These are phyloP conservation scores for Luffa aegyptiaca DNA, from an alignment of 306 rosid genomes.

Conservation along the genomic window DNA sequence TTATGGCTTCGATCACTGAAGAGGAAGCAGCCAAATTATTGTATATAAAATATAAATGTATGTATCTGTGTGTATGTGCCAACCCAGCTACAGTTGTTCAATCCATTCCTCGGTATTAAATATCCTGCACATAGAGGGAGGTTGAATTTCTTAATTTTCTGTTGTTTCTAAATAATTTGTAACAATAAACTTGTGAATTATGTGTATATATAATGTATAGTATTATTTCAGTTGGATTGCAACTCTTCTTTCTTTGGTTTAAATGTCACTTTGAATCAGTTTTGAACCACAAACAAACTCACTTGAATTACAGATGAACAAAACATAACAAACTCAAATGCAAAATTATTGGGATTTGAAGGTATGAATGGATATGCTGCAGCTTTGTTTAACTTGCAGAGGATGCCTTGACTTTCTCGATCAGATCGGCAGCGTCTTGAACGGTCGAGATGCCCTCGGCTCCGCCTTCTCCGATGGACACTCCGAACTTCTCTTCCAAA, in stretches of 20 bases:
- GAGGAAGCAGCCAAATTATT: neutral
- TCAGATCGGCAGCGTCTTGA: conserved; percentile 63
- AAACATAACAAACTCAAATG: neutral
- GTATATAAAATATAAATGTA: conserved; percentile 1
- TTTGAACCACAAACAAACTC: neutral
- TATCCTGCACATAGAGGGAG: neutral
- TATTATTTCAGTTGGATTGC: neutral
- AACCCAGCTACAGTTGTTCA: neutral
- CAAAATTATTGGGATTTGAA: conserved; percentile 3
- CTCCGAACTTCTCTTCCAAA: conserved; percentile 58
- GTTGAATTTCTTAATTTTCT: neutral
- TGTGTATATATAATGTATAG: neutral
- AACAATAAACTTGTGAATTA: neutral
- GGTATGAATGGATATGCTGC: neutral
- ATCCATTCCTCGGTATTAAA: neutral
- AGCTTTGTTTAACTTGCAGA: conserved; percentile 6
- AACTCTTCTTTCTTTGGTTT: neutral
- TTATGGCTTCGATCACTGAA: neutral
- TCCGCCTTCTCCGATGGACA: conserved; percentile 51
- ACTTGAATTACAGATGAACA: neutral
- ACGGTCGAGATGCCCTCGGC: conserved; percentile 60
- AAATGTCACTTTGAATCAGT: neutral
- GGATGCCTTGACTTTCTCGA: conserved; percentile 42
- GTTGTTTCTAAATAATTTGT: neutral
- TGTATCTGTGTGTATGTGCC: neutral